These are phyloP conservation scores for Allomyces javanicus DNA, from an alignment of 192 early-diverging fungal species.

Conservation along the genomic window DNA sequence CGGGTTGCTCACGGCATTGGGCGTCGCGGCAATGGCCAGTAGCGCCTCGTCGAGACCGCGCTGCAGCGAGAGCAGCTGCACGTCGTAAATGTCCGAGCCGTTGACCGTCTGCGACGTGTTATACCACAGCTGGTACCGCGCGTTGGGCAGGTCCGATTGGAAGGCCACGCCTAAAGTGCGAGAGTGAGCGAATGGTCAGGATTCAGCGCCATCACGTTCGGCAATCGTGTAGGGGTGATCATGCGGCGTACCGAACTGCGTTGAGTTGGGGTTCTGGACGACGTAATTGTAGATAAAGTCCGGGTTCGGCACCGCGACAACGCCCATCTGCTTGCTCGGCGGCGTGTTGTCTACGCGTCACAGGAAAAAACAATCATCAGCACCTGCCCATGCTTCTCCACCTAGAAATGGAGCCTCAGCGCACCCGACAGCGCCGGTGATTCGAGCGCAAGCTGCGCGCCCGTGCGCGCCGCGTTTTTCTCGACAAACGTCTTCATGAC, in stretches of 20 bases:
- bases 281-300: slow-evolving; percentile 52
- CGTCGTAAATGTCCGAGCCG: slow-evolving; percentile 37
- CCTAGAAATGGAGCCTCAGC: slow-evolving; percentile 6
- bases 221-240: neutral
- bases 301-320: slow-evolving; percentile 28
- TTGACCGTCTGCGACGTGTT: slow-evolving; percentile 39
- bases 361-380: slow-evolving; percentile 8
- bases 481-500: slow-evolving; percentile 18
- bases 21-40: slow-evolving; percentile 4
- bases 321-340: slow-evolving; percentile 17
- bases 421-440: slow-evolving; percentile 4
- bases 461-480: slow-evolving; percentile 19
- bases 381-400: neutral
- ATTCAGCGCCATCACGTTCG: neutral
- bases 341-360: slow-evolving; percentile 8
- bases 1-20: slow-evolving; percentile 3
- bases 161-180: slow-evolving; percentile 12
- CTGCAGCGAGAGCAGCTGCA: slow-evolving; percentile 32
- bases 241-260: slow-evolving; percentile 24
- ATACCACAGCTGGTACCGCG: slow-evolving; percentile 57
- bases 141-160: slow-evolving; percentile 22
- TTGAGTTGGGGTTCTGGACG: slow-evolving; percentile 41
- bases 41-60: slow-evolving; percentile 55
- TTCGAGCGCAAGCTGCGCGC: slow-evolving; percentile 12
- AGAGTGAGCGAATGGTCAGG: neutral